Conservation (phyloP, 1,284 basidiomycete genomes). For the Cerioporus squamosus region DNA sequence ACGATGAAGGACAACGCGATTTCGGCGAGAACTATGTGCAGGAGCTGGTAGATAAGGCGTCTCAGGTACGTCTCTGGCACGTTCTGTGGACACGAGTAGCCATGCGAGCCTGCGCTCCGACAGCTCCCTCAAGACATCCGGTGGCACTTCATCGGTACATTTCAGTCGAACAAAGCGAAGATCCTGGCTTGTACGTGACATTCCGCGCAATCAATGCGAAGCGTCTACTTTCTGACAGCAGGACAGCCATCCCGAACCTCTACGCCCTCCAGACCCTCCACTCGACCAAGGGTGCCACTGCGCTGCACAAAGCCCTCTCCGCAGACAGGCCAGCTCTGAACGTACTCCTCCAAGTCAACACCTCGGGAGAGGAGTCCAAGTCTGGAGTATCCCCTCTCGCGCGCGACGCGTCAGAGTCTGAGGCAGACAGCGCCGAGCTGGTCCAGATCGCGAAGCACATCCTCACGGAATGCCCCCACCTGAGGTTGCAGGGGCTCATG, state of each 20-base stretch:
- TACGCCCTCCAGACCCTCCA: conserved; percentile 92
- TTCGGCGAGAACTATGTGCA: conserved; percentile 99
- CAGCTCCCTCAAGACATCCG: conserved; percentile 84
- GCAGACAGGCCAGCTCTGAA: conserved; percentile 57
- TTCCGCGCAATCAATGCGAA: conserved; percentile 6
- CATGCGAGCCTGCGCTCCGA: too few species aligned
- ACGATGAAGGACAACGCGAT: conserved; percentile 81
- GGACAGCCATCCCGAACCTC: conserved; percentile 85
- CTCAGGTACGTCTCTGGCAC: conserved; percentile 59
- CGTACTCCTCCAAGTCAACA: conserved; percentile 93
- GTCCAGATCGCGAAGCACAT: conserved; percentile 75
- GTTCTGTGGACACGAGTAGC: conserved; percentile 1
- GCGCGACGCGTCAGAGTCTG: background rate
- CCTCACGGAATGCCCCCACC: conserved; percentile 70
- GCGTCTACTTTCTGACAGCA: conserved; percentile 7
- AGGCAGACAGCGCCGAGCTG: conserved; percentile 49
- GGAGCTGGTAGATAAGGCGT: conserved; percentile 91
- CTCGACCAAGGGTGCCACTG: conserved; percentile 82
- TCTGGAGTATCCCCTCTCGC: conserved; percentile 78
- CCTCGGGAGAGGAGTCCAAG: conserved; percentile 89
- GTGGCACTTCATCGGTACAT: conserved; percentile 97
- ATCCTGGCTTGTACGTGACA: conserved; percentile 72
- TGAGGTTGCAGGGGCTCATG: conserved; percentile 90
- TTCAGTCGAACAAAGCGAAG: conserved; percentile 97
- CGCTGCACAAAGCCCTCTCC: conserved; percentile 81